These are phyloP conservation scores for Paramarasmius palmivorus DNA, from an alignment of 1,284 basidiomycete genomes.

Conservation along the genomic window DNA sequence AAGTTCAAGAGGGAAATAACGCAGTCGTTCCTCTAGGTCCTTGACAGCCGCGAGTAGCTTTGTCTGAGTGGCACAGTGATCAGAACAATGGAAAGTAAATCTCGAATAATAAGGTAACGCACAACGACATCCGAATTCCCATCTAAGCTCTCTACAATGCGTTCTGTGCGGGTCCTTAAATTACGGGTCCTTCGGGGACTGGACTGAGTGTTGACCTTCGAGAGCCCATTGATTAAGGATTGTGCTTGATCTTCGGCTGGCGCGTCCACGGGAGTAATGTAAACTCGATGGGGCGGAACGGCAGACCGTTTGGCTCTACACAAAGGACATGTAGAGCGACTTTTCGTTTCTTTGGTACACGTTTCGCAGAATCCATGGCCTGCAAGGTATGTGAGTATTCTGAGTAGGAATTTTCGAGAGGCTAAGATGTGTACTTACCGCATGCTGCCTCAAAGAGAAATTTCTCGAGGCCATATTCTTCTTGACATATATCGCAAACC, in stretches of 20 bases:
- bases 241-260: conserved; percentile 1
- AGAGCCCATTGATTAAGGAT: conserved; percentile 1
- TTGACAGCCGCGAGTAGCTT: conserved; percentile 8
- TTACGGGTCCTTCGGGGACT: neutral
- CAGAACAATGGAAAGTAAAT: neutral
- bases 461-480: neutral
- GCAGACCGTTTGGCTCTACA: conserved; percentile 7
- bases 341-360: conserved; percentile 3
- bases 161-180: neutral
- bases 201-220: neutral
- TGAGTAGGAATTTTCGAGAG: neutral
- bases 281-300: conserved; percentile 6
- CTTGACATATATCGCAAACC: conserved; percentile 14
- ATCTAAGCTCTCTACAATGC: neutral
- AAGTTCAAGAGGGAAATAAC: conserved; percentile 2
- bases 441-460: conserved; percentile 10
- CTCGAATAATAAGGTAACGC: neutral
- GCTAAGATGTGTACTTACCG: conserved; percentile 5
- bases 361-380: conserved; percentile 13
- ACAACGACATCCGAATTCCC: conserved; percentile 2
- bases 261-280: conserved; percentile 7
- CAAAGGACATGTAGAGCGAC: conserved; percentile 5
- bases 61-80: neutral
- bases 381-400: neutral
- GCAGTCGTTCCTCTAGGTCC: conserved; percentile 9